Evolutionary conservation across 148 eudicot genomes (phyloP), one percentile per base, ranked within the genome.

Genomic region (Amaranthus palmeri): DNA sequence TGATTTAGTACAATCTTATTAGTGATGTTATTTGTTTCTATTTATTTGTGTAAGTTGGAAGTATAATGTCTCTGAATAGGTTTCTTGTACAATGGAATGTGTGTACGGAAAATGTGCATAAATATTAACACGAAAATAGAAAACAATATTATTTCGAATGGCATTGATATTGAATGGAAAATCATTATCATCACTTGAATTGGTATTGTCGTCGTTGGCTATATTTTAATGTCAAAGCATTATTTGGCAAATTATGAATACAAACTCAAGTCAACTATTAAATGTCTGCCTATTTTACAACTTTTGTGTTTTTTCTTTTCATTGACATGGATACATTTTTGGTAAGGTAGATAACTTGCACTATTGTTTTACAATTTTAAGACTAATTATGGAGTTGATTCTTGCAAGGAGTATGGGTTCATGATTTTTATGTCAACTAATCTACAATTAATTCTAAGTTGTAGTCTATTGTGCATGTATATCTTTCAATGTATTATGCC

Each of bases 261-360:
- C 36, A 25, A 25, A 25, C 36, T 25, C 36, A 25, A 25, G 0
- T 25, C 36, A 25, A 25, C 36, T 25, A 25, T 25, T 25, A 25
- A 25, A 25, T 25, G 36, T 25, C 36, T 25, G 55, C 55, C 10
- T 54, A 13, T 54, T 54, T 54, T 7, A 11, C 65, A 41, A 40
- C 13, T 13, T 43, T 13, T 25, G 17, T 44, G 47, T 14, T 41
- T 41, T 14, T 9, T 45, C n/a, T 41, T 3, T 13, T 12, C 36
- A 25, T 43, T 46, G 44, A 18, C n/a, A 5, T 63, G 17, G 45
- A 63, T 14, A 12, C 3, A 3, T 10, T 46, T 43, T 17, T n/a
- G 45, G 52, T 67, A 57, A 67, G 70, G 8, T 17, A 9, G 51
- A 65, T 25, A 66, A 66, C 43, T n/a, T 49, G 54, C 55, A 66